Evolutionary conservation across 2,329 filamentous ascomycete genomes (phyloP), one percentile per base, ranked within the genome.

Genomic region (Orbilia brochopaga): DNA sequence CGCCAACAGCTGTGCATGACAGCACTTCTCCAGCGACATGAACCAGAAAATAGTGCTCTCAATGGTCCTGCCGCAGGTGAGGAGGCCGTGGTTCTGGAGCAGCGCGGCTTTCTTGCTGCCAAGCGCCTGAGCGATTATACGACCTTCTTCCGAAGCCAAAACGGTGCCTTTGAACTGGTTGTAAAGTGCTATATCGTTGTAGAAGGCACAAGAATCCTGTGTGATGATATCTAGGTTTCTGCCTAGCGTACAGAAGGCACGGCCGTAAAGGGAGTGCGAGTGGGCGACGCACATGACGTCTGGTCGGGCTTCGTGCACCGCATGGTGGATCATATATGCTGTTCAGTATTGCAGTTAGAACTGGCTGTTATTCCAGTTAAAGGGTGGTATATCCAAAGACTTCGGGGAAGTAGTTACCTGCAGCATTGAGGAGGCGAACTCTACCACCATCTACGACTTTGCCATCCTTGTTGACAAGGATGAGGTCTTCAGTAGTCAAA

Each of bases 401-500:
- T 17, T 13, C 21, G 15, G 7, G 5, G 46, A 7, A 2, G 17
- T 15, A 15, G 23, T 5, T 70, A 72, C 67, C 67, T 13, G 81
- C 82, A 2, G 79, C 79, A 56, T 85, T 85, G 53, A 85, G 76
- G 53, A 81, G 75, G 11, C 80, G 77, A 5, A 80, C 79, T 0
- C 79, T 77, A 0, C 87, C 87, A 2, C 87, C 87, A 10, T 85
- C 87, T 32, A 90, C 83, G 23, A 90, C 83, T 23, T 85, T 79
- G 1, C 88, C 88, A 0, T 83, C 78, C 56, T 85, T 81, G 75
- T 88, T 82, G 1, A 90, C 87, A 15, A 84, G 85, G 60, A 90
- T 88, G n/a, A 90, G 81, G 74, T 90, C 87, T 0, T 85, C 87
- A 0, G 83, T 82, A 64, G 85, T 87, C 48, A 90, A 84, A 60